Percentiles rank a stretch among this genome's conserved stretches.
These are phyloP conservation scores for Fraxinus paxiana DNA, from an alignment of 305 asterid genomes.

Conservation along the genomic window DNA sequence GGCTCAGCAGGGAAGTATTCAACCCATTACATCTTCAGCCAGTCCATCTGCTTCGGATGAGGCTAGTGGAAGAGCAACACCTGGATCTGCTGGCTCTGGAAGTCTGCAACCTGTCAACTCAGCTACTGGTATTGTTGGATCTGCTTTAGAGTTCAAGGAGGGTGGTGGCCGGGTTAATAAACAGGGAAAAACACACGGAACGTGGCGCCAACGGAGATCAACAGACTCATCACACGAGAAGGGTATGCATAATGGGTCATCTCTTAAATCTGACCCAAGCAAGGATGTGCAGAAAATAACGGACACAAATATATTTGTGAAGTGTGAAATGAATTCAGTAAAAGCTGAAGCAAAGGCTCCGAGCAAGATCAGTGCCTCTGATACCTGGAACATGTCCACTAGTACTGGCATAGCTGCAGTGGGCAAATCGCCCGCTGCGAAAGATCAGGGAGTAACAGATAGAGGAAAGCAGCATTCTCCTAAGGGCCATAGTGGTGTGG, in stretches of 20 bases:
- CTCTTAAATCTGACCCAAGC: constrained; percentile 38
- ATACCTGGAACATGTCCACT: constrained; percentile 23
- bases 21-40: constrained; percentile 33
- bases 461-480: constrained; percentile 60
- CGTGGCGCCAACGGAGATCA: constrained; percentile 57
- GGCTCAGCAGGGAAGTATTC: constrained; percentile 68
- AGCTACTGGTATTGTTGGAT: constrained; percentile 28
- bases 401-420: constrained; percentile 28
- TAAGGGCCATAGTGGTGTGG: constrained; percentile 43
- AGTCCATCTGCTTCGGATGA: constrained; percentile 36
- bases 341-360: constrained; percentile 32
- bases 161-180: constrained; percentile 46
- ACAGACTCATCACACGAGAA: constrained; percentile 36
- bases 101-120: constrained; percentile 34
- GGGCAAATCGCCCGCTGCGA: constrained; percentile 31
- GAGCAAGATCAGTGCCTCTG: constrained; percentile 23
- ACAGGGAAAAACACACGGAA: constrained; percentile 54
- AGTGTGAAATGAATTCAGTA: constrained; percentile 31
- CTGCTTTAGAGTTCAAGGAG: constrained; percentile 38
- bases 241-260: constrained; percentile 32
- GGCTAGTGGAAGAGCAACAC: constrained; percentile 34
- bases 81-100: constrained; percentile 30
- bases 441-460: constrained; percentile 52
- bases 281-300: constrained; percentile 31
- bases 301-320: constrained; percentile 31